A percentile compares a stretch with the other conserved stretches of the same genome.
These are phyloP conservation scores for Actinidia arguta DNA, from an alignment of 179 eudicot genomes.

Conservation along the genomic window DNA sequence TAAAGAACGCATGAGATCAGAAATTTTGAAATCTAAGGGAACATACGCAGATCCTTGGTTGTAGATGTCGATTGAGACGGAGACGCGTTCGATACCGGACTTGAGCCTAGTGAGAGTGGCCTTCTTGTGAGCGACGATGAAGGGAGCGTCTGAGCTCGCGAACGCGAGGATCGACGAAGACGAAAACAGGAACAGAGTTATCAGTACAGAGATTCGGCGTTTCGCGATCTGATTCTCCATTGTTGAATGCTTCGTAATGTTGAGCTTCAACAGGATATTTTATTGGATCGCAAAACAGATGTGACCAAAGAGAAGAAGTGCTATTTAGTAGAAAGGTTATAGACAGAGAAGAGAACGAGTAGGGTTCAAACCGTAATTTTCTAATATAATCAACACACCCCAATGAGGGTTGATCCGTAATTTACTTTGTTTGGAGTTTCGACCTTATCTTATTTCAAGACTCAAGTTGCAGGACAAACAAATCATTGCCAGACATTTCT, in stretches of 20 bases:
- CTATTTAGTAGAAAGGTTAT: neutral
- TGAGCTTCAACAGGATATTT: neutral
- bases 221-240: conserved; percentile 51
- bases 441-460: neutral
- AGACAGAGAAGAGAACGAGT: neutral
- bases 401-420: neutral
- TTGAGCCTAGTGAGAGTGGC: conserved; percentile 54
- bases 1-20: neutral
- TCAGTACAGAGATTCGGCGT: conserved; percentile 27
- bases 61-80: conserved; percentile 58
- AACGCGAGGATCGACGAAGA: conserved; percentile 34
- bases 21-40: too few relatives aligned
- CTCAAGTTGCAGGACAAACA: too few relatives aligned
- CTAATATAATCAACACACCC: neutral
- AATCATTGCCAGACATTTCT: too few relatives aligned
- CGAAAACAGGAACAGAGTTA: conserved; percentile 37
- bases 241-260: conserved; percentile 17
- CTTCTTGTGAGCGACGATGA: conserved; percentile 67
- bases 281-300: neutral
- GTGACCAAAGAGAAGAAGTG: neutral
- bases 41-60: conserved; percentile 65
- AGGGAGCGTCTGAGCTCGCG: conserved; percentile 50
- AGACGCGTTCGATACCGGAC: conserved; percentile 54
- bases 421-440: neutral
- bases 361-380: conserved; percentile 12